A percentile compares a stretch with the other conserved stretches of the same genome.
Conservation (phyloP, 129 eudicot genomes). For the Tagetes erecta region DNA sequence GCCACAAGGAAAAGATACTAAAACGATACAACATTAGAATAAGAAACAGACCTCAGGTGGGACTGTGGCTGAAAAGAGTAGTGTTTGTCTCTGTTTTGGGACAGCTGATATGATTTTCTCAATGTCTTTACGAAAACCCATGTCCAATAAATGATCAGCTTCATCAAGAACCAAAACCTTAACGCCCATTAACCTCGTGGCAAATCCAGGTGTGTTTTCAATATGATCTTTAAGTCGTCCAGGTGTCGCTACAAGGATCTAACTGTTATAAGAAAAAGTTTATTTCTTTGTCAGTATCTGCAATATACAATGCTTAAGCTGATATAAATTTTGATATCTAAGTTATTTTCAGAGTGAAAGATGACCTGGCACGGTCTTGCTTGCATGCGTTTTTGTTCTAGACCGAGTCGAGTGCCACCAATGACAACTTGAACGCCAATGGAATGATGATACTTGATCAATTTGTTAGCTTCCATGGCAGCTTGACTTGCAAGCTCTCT, state of each 20-base stretch:
- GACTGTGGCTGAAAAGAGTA: constrained; percentile 90
- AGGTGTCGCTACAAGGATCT: constrained; percentile 99
- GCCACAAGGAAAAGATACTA: background rate
- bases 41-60: constrained; percentile 67
- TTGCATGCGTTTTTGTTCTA: constrained; percentile 96
- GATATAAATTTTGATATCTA: too few relatives aligned
- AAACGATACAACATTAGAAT: background rate
- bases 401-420: constrained; percentile 88
- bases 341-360: background rate
- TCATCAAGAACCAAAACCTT: constrained; percentile 97
- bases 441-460: constrained; percentile 86
- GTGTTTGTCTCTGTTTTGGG: constrained; percentile 95
- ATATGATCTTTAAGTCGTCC: constrained; percentile 95
- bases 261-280: background rate
- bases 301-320: too few relatives aligned
- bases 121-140: constrained; percentile 96
- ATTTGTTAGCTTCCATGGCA: constrained; percentile 80
- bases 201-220: constrained; percentile 96
- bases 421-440: constrained; percentile 97
- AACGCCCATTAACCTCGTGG: constrained; percentile 88
- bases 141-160: constrained; percentile 95
- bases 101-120: constrained; percentile 87
- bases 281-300: too few relatives aligned
- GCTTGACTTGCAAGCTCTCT: constrained; percentile 99
- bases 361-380: constrained; percentile 94